Percentiles rank a stretch among this genome's conserved stretches.
phyloP scores from a whole-genome alignment of 176 grass and related monocot genomes.

The Urochloa ruziziensis region DNA sequence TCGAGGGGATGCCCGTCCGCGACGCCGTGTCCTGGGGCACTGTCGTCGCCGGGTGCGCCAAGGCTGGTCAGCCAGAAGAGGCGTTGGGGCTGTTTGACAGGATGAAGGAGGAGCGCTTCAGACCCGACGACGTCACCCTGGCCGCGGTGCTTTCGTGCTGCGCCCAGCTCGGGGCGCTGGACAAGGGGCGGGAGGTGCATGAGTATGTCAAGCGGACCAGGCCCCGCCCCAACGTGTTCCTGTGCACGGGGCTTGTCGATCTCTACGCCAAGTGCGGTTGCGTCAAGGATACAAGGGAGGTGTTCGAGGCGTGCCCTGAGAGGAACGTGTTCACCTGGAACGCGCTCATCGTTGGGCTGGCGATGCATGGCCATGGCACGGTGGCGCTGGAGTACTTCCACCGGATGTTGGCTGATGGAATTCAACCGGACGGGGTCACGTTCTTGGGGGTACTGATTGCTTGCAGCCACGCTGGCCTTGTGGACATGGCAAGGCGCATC shows the following conservation, averaged over 20 bases:
- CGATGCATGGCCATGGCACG: slow-evolving; percentile 54
- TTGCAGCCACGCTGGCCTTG: slow-evolving; percentile 59
- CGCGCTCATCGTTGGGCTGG: slow-evolving; percentile 53
- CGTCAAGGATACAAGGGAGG: slow-evolving; percentile 26
- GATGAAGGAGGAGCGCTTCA: slow-evolving; percentile 30
- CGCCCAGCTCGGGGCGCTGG: slow-evolving; percentile 50
- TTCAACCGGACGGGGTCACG: slow-evolving; percentile 46
- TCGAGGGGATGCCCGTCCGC: slow-evolving; percentile 47
- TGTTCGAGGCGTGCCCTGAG: slow-evolving; percentile 29
- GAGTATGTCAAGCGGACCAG: slow-evolving; percentile 43
- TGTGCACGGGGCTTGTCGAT: slow-evolving; percentile 52
- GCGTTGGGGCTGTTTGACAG: slow-evolving; percentile 45
- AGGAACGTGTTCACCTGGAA: slow-evolving; percentile 68
- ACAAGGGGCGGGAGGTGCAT: slow-evolving; percentile 49
- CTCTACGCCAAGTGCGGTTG: slow-evolving; percentile 65
- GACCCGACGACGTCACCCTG: slow-evolving; percentile 50
- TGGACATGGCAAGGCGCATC: slow-evolving; percentile 46
- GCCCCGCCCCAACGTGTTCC: slow-evolving; percentile 35
- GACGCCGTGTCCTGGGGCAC: slow-evolving; percentile 66
- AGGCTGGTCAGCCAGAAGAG: slow-evolving; percentile 5
- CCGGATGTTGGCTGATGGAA: slow-evolving; percentile 34
- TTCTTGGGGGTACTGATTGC: slow-evolving; percentile 54
- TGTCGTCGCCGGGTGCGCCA: slow-evolving; percentile 27
- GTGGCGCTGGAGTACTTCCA: slow-evolving; percentile 48
- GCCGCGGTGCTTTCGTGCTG: slow-evolving; percentile 57